Evolutionary conservation across 495 filamentous ascomycete genomes (phyloP).

Genomic region (Aspergillus taichungensis): DNA sequence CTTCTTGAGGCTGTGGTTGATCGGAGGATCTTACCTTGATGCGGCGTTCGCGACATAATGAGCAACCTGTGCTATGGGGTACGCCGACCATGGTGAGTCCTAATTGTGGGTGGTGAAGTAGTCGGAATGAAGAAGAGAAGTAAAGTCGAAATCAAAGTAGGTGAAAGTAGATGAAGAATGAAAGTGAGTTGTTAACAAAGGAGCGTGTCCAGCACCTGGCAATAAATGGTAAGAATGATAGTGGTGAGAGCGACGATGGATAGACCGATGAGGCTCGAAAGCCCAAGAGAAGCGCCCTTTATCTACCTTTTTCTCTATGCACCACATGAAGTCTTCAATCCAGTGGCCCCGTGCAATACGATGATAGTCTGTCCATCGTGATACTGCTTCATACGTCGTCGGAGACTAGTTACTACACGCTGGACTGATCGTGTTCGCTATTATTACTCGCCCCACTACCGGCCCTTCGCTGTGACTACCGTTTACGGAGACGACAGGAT

Average conservation of each 20-base stretch:
- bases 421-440: no score
- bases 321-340: no score
- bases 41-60: slow-evolving; percentile 28
- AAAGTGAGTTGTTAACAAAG: neutral
- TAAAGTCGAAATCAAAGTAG: neutral
- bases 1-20: neutral
- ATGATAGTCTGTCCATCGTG: no score
- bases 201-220: neutral
- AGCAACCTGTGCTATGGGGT: slow-evolving; percentile 30
- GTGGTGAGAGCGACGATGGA: neutral
- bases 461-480: no score
- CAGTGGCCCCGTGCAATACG: no score
- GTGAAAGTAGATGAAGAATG: neutral
- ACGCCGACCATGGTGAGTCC: slow-evolving; percentile 29
- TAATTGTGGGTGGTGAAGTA: neutral
- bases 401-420: no score
- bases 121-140: neutral
- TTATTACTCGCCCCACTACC: no score
- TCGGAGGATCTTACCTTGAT: slow-evolving; percentile 20
- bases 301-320: no score
- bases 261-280: no score
- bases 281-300: no score
- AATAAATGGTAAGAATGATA: neutral
- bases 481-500: no score
- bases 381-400: no score